Base-by-base conservation (phyloP, 2,329 filamentous ascomycete species). In the Neofusicoccum sp. region DNA sequence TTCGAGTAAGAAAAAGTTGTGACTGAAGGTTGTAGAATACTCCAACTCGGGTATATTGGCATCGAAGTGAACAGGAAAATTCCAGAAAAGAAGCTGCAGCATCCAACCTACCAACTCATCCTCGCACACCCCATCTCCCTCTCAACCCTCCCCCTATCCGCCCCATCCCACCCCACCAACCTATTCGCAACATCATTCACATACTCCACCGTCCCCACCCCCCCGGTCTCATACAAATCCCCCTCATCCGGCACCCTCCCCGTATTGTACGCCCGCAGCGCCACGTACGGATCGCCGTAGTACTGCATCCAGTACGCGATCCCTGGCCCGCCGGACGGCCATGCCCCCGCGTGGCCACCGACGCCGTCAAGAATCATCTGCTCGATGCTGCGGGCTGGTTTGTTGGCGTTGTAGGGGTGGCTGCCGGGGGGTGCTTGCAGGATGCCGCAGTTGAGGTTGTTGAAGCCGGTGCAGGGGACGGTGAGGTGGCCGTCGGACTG, bases 101-200 rank as follows among this genome's bases (percentile, higher is more conserved):
- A n/a, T n/a, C n/a, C n/a, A n/a, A n/a, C n/a, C n/a, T n/a, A n/a
- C n/a, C n/a, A n/a, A n/a, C n/a, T n/a, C n/a, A n/a, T n/a, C n/a
- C n/a, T n/a, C n/a, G n/a, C n/a, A n/a, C n/a, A n/a, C n/a, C n/a
- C n/a, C n/a, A n/a, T n/a, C n/a, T n/a, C n/a, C n/a, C n/a, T 16
- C 45, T 38, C 63, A 31, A 34, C 40, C 36, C 20, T 14, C 14
- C 20, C 49, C 49, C 26, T 41, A 3, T 12, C 7, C 20, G 30
- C 34, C 11, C 64, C 67, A 58, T 66, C 51, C 67, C 67, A 69
- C 9, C 67, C 66, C 7, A 65, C 45, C 34, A 69, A 47, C 36
- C 66, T 40, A 54, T 69, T 69, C 40, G 65, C 65, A 30, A 69
- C 47, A 61, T 69, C 66, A 31, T 61, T 64, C 12, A 66, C 58